Evolutionary conservation across 1,139 yeast species (phyloP), one percentile per base, ranked within the genome.

Genomic region (Sugiyamaella pinicola): DNA sequence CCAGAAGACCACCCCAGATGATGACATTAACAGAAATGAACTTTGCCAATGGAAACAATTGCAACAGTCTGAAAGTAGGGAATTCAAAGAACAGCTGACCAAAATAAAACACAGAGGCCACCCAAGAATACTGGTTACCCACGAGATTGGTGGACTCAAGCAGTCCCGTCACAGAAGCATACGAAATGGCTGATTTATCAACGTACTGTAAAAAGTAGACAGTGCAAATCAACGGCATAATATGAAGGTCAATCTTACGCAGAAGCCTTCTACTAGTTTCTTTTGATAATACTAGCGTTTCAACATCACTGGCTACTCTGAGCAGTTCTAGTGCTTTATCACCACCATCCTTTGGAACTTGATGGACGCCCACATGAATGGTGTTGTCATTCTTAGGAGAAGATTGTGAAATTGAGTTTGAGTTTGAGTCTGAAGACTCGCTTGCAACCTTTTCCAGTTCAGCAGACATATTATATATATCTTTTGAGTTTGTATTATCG

Each of bases 91-190:
- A 70, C 53, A 79, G 61, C 58, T 78, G 79, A 10, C 81, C 82
- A 58, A 78, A 72, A 60, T 79, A 78, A 65, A 84, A 82, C 33
- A 81, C 77, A 0, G 87, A 82, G n/a, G 83, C 81, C 46, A 81
- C 69, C 78, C 86, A 81, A 29, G 77, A 73, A 61, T 73, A 78
- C 49, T 75, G 73, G 49, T 72, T 65, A 4, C 76, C 77, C 10
- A 64, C 60, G 40, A 68, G 61, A 47, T 74, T 58, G 17, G 66
- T 62, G 55, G 75, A 71, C 3, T 68, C 61, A 53, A 70, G 71
- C 54, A 84, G 72, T 1, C 87, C 87, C 71, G 83, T 73, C 49
- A 85, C 77, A 0, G 86, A 75, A 4, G 87, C 87, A 60, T 78
- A 80, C 9, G 84, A 74, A 26, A 77, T 76, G 4, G 86, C 71